Base-by-base conservation (phyloP, 176 grass and related monocot species). In the Dendrocalamus sinicus region DNA sequence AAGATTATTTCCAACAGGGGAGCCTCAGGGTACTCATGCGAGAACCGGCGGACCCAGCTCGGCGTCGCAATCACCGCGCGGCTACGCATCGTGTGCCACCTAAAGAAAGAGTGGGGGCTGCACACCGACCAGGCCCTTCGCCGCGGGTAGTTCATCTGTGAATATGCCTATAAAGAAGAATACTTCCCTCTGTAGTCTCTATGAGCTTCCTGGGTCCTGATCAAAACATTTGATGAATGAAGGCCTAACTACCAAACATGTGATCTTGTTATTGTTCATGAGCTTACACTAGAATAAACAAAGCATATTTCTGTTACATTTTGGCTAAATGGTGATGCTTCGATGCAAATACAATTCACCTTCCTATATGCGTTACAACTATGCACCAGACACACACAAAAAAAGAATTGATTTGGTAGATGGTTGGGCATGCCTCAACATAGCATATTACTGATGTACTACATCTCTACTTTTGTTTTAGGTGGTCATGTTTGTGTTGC, bases 31-130 rank as follows among this genome's bases (percentile, higher is more conserved):
- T 16, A 68, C n/a, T 85, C 65, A 4, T 98, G 91, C 70, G 59
- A 6, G 51, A 95, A 94, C 83, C 79, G 86, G 43, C 81, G 14
- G 73, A 95, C 93, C 44, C 93, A 94, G 57, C 64, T 44, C 72
- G 93, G 96, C 57, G 81, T 95, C 32, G 2, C 60, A 39, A 73
- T 95, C 32, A 1, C 60, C 39, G 73, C 85, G 68, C 68, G 40
- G 80, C 89, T 98, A 58, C 84, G 68, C 32, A 70, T 98, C 76
- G 66, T 94, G 20, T 89, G 86, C 70, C 77, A 94, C 67, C 84
- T 30, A 51, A 73, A 83, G 75, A 98, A 98, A 75, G 91, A 90
- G 35, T 98, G 96, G 96, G 93, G 89, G 26, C 89, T 98, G 76
- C 91, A 92, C 79, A 86, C 93, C 0, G 82, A 73, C 23, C 76